A percentile compares a stretch with the other conserved stretches of the same genome.
These are phyloP conservation scores for Hypoxylon trugodes DNA, from an alignment of 495 filamentous ascomycete species.

Conservation along the genomic window DNA sequence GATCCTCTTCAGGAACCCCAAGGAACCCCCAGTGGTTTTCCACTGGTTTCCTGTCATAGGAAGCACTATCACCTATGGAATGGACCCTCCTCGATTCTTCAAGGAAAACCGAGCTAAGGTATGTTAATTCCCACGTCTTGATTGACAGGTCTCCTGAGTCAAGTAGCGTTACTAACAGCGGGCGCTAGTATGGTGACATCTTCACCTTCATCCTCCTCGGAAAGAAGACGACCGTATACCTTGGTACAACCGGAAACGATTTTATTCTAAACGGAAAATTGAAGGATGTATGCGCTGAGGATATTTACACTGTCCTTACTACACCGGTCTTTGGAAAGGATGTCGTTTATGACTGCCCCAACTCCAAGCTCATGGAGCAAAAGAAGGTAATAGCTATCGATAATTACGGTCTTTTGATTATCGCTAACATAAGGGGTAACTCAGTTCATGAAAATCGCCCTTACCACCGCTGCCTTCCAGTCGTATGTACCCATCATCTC, in stretches of 20 bases:
- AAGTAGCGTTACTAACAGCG: slow-evolving; percentile 37
- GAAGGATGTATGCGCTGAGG: slow-evolving; percentile 81
- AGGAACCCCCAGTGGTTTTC: slow-evolving; percentile 82
- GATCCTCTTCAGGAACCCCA: slow-evolving; percentile 72
- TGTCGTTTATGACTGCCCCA: slow-evolving; percentile 89
- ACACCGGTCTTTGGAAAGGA: slow-evolving; percentile 87
- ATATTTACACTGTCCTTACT: slow-evolving; percentile 81
- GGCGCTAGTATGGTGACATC: slow-evolving; percentile 73
- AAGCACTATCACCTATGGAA: slow-evolving; percentile 81
- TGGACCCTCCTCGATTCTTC: slow-evolving; percentile 85
- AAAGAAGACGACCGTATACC: slow-evolving; percentile 76
- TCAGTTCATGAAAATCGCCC: slow-evolving; percentile 86
- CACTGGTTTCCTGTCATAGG: slow-evolving; percentile 85
- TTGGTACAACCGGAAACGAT: slow-evolving; percentile 83
- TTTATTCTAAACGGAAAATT: slow-evolving; percentile 89
- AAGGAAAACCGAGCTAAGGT: slow-evolving; percentile 75
- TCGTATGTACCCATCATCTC: slow-evolving; percentile 81
- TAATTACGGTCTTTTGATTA: too few species aligned
- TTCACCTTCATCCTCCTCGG: slow-evolving; percentile 84
- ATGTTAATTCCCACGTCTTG: slow-evolving; percentile 19
- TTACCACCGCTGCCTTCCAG: slow-evolving; percentile 78
- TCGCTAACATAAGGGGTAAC: slow-evolving; percentile 13
- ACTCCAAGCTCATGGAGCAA: slow-evolving; percentile 85
- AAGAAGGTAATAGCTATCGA: slow-evolving; percentile 63
- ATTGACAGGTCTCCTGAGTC: not conserved